Conservation (phyloP, 345 rosid species). For the Durio zibethinus region DNA sequence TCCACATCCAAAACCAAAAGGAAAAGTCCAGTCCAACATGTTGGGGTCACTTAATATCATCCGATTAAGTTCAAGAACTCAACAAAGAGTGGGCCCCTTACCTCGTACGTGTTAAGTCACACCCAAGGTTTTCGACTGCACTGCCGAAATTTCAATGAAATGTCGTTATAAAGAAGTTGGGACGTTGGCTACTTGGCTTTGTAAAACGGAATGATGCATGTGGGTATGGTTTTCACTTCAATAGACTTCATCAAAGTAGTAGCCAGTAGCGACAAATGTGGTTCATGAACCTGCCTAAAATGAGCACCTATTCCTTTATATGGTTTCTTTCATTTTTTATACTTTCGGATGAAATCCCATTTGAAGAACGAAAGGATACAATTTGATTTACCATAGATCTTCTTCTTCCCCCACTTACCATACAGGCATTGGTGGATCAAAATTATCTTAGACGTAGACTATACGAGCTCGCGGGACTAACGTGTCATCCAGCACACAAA, state of each 20-base stretch:
- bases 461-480: background rate
- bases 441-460: slow-evolving; percentile 1
- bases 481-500: background rate
- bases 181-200: background rate
- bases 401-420: background rate
- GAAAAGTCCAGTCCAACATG: background rate
- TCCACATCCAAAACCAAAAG: background rate
- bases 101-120: slow-evolving; percentile 21
- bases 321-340: background rate
- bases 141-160: slow-evolving; percentile 13
- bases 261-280: slow-evolving; percentile 23
- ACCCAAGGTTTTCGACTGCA: slow-evolving; percentile 7
- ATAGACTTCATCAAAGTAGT: background rate
- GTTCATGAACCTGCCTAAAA: slow-evolving; percentile 23
- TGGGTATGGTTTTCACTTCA: slow-evolving; percentile 1
- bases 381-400: background rate
- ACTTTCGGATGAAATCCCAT: background rate
- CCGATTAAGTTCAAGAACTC: background rate
- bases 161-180: slow-evolving; percentile 16
- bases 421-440: background rate
- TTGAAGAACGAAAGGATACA: background rate
- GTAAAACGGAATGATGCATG: background rate
- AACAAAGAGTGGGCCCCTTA: slow-evolving; percentile 17
- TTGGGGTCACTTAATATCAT: background rate
- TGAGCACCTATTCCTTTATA: background rate